Evolutionary conservation across 768 basidiomycete species (phyloP), one percentile per base, ranked within the genome.

Genomic region (Paxillus ammoniavirescens): DNA sequence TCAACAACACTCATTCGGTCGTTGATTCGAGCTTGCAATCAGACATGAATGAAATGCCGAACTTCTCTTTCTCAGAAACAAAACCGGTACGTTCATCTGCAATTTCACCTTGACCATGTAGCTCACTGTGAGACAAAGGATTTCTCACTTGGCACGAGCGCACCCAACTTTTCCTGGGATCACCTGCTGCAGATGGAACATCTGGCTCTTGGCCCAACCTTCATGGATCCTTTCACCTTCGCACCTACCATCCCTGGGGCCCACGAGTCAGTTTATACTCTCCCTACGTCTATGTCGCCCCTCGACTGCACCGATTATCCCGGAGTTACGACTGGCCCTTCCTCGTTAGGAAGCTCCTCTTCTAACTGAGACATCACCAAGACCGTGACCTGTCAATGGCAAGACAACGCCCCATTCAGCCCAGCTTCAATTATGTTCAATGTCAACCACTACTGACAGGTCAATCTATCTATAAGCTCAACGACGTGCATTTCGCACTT

Each of bases 181-280:
- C 30, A 45, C 23, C 8, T 47, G 37, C 12, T 23, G 21, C 36
- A 40, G n/a, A 15, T 69, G 45, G 65, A 67, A 26, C 50, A 42
- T 45, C 28, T 65, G 15, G 57, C 49, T 9, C 42, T 60, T 7
- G 60, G 40, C 13, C 50, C 63, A 26, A 53, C 51, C 7, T 69
- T 69, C 42, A 65, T 52, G 3, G 58, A 68, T 57, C 67, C 67
- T 0, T 68, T 67, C 56, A 56, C 50, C 33, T 41, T 38, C 7
- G 26, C 26, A 26, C 10, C 42, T 33, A 17, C 41, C 14, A 1
- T 49, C 8, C 37, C 50, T 5, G 18, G 40, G 23, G 50, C 45
- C 35, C 18, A 45, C 36, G 49, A 18, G 17, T 42, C 42, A 17
- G 49, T 35, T 31, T 49, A 13, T 45, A 0, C 50, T 2, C 54